Conservation (phyloP, 768 basidiomycete genomes). For the Amanita thiersii region DNA sequence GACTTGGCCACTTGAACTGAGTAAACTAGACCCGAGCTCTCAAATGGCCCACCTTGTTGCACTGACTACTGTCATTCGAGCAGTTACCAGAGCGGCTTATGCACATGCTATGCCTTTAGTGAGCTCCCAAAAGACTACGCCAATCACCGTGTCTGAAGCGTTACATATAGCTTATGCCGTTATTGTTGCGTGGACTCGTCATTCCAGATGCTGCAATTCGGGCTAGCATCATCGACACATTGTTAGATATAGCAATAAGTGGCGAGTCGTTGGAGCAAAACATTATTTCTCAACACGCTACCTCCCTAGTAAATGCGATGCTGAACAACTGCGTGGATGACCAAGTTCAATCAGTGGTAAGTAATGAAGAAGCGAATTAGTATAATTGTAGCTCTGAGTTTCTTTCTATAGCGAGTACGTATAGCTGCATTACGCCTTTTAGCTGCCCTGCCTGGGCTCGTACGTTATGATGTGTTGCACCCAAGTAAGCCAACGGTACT, state of each 20-base stretch:
- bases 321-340: slow-evolving; percentile 49
- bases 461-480: slow-evolving; percentile 81
- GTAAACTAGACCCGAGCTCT: slow-evolving; percentile 33
- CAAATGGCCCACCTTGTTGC: slow-evolving; percentile 77
- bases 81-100: slow-evolving; percentile 72
- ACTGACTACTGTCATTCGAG: slow-evolving; percentile 70
- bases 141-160: not conserved
- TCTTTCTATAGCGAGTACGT: slow-evolving; percentile 55
- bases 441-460: slow-evolving; percentile 59
- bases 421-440: slow-evolving; percentile 70
- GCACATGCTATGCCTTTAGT: slow-evolving; percentile 58
- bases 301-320: slow-evolving; percentile 62
- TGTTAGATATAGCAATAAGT: slow-evolving; percentile 57
- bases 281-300: slow-evolving; percentile 59
- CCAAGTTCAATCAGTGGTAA: slow-evolving; percentile 51
- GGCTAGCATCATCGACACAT: slow-evolving; percentile 71
- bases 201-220: slow-evolving; percentile 69
- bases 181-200: slow-evolving; percentile 79
- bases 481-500: slow-evolving; percentile 69
- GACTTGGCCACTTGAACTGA: not conserved
- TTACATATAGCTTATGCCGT: slow-evolving; percentile 68
- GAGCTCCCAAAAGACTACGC: slow-evolving; percentile 12
- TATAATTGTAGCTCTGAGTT: not conserved
- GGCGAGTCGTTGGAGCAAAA: slow-evolving; percentile 40
- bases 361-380: slow-evolving; percentile 2